A percentile compares a stretch with the other conserved stretches of the same genome.
phyloP scores from a whole-genome alignment of 768 basidiomycete species.

The Termitomyces sp. region DNA sequence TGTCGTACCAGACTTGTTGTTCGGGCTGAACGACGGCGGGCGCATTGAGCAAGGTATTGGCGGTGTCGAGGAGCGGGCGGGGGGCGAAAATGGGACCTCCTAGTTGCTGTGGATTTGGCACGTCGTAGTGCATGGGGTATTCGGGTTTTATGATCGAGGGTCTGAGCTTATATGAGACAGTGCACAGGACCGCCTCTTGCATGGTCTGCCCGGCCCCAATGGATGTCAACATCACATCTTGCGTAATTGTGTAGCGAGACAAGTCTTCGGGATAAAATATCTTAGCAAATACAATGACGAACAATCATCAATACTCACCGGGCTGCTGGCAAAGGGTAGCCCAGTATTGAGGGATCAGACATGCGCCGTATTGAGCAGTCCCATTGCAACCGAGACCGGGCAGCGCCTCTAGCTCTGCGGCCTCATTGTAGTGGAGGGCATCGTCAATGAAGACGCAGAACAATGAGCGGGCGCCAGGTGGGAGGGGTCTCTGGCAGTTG shows the following conservation, averaged over 20 bases:
- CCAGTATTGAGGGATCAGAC: slow-evolving; percentile 24
- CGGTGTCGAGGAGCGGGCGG: slow-evolving; percentile 12
- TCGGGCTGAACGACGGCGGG: background rate
- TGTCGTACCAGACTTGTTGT: slow-evolving; percentile 7
- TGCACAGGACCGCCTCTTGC: slow-evolving; percentile 12
- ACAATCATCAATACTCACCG: slow-evolving; percentile 11
- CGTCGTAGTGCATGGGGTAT: background rate
- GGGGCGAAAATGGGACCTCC: slow-evolving; percentile 6
- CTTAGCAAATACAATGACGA: background rate
- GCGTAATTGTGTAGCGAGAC: slow-evolving; percentile 20
- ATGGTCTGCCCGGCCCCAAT: slow-evolving; percentile 8
- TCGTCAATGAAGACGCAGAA: slow-evolving; percentile 22
- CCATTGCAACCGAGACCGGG: slow-evolving; percentile 2
- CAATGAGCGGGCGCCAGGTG: slow-evolving; percentile 16
- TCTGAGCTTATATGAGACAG: slow-evolving; percentile 15
- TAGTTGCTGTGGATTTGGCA: background rate
- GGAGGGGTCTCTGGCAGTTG: slow-evolving; percentile 12
- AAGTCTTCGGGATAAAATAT: slow-evolving; percentile 11
- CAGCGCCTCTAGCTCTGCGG: slow-evolving; percentile 14
- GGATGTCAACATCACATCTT: slow-evolving; percentile 16
- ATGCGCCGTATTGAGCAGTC: slow-evolving; percentile 12
- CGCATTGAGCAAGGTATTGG: slow-evolving; percentile 10
- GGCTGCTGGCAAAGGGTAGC: slow-evolving; percentile 15
- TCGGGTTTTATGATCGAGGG: slow-evolving; percentile 3
- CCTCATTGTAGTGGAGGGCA: slow-evolving; percentile 19